Evolutionary conservation across 192 early-diverging fungal species (phyloP).

Genomic region (Coemansia sp.): DNA sequence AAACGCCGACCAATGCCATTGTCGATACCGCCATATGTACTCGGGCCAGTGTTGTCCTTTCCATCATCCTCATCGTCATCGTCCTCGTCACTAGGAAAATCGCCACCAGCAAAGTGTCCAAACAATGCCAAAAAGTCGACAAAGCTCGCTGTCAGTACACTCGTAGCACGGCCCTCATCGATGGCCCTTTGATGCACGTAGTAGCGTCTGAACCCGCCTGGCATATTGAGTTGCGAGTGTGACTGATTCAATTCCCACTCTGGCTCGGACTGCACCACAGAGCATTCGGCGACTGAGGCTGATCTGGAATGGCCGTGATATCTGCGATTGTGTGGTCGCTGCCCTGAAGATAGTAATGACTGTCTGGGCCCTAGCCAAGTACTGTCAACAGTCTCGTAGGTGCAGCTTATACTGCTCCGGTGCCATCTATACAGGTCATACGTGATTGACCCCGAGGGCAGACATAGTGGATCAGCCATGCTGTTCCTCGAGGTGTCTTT

Average conservation of each 20-base stretch:
- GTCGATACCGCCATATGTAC: not conserved
- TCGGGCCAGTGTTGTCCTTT: not conserved
- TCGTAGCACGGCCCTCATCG: conserved; percentile 61
- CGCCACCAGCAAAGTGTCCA: conserved; percentile 92
- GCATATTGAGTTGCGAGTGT: conserved; percentile 58
- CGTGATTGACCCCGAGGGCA: conserved; percentile 75
- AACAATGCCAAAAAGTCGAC: conserved; percentile 90
- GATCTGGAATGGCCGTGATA: conserved; percentile 20
- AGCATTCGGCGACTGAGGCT: conserved; percentile 13
- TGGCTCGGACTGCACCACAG: conserved; percentile 20
- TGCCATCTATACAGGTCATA: conserved; percentile 89
- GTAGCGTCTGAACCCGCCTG: conserved; percentile 87
- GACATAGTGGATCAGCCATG: conserved; percentile 48
- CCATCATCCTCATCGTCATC: conserved; percentile 17
- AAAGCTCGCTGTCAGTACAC: conserved; percentile 80
- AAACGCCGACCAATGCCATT: not conserved
- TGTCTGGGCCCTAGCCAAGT: not conserved
- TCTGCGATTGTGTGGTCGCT: not conserved
- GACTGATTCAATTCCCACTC: conserved; percentile 55
- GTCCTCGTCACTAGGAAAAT: conserved; percentile 76
- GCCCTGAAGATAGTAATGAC: not conserved
- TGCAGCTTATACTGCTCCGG: conserved; percentile 5
- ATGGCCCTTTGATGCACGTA: conserved; percentile 72
- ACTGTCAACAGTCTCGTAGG: conserved; percentile 29
- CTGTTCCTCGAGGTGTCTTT: conserved; percentile 5